Percentiles rank a stretch among this genome's conserved stretches.
Evolutionary conservation across 345 rosid species (phyloP).

Genomic region (Jatropha curcas): DNA sequence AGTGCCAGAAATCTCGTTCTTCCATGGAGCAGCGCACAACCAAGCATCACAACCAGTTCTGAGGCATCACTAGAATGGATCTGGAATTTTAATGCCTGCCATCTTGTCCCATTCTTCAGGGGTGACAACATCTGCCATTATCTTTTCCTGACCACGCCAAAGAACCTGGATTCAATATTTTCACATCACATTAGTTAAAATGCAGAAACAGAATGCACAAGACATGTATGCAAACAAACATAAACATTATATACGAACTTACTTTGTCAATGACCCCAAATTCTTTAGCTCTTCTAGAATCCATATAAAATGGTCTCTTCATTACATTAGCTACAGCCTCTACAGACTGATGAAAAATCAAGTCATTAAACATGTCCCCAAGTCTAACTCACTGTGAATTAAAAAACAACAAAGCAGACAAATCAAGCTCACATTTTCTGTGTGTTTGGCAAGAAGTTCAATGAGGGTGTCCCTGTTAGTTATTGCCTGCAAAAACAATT

Average conservation of each 20-base stretch:
- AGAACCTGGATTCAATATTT: conserved; percentile 49
- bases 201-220: not conserved
- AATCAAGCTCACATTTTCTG: conserved; percentile 64
- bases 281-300: conserved; percentile 66
- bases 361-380: conserved; percentile 16
- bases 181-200: not conserved
- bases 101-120: conserved; percentile 72
- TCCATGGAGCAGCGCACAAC: not conserved
- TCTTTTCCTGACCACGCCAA: conserved; percentile 77
- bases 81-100: conserved; percentile 55
- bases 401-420: conserved; percentile 7
- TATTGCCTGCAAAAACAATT: conserved; percentile 52
- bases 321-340: conserved; percentile 68
- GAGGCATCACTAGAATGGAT: conserved; percentile 28
- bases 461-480: conserved; percentile 65
- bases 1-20: not conserved
- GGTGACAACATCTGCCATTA: conserved; percentile 59
- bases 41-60: not conserved
- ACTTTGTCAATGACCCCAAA: conserved; percentile 92
- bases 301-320: conserved; percentile 74
- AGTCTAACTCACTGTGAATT: not conserved
- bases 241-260: conserved; percentile 9
- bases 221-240: not conserved
- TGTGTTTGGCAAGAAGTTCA: conserved; percentile 81
- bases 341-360: conserved; percentile 46